Percentiles rank a stretch among this genome's conserved stretches.
These are phyloP conservation scores for Jaapia argillacea DNA, from an alignment of 768 basidiomycete genomes.

Conservation along the genomic window DNA sequence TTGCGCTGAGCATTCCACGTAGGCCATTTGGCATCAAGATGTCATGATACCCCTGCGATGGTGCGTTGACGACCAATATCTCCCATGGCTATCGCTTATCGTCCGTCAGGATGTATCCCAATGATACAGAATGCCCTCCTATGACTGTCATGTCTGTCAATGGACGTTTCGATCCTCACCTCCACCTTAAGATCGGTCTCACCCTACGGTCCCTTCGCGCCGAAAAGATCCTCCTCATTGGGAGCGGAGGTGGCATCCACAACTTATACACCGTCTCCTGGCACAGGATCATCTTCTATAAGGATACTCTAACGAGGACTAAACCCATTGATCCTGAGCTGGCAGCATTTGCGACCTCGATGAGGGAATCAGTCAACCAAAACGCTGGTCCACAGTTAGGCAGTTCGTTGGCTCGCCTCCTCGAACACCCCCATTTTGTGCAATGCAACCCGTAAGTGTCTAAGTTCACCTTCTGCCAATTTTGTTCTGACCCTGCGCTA, in stretches of 20 bases:
- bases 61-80: background rate
- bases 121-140: slow-evolving; percentile 2
- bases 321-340: slow-evolving; percentile 3
- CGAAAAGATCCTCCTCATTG: slow-evolving; percentile 5
- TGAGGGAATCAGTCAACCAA: slow-evolving; percentile 3
- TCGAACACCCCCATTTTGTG: slow-evolving; percentile 4
- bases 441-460: slow-evolving; percentile 4
- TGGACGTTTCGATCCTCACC: slow-evolving; percentile 5
- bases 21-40: slow-evolving; percentile 7
- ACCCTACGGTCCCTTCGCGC: slow-evolving; percentile 2
- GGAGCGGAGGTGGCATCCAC: slow-evolving; percentile 4
- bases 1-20: background rate
- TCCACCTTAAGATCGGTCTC: slow-evolving; percentile 4
- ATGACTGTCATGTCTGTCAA: slow-evolving; percentile 6
- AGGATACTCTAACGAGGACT: slow-evolving; percentile 4
- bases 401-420: slow-evolving; percentile 2
- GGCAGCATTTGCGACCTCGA: slow-evolving; percentile 3
- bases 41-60: slow-evolving; percentile 6
- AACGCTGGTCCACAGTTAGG: slow-evolving; percentile 4
- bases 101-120: slow-evolving; percentile 4
- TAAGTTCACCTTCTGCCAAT: background rate
- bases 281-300: slow-evolving; percentile 4
- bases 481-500: background rate
- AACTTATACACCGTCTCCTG: slow-evolving; percentile 5
- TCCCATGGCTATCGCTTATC: background rate